Evolutionary conservation across 2,329 filamentous ascomycete genomes (phyloP).

Genomic region (Graphilbum ipis-grandicollis): DNA sequence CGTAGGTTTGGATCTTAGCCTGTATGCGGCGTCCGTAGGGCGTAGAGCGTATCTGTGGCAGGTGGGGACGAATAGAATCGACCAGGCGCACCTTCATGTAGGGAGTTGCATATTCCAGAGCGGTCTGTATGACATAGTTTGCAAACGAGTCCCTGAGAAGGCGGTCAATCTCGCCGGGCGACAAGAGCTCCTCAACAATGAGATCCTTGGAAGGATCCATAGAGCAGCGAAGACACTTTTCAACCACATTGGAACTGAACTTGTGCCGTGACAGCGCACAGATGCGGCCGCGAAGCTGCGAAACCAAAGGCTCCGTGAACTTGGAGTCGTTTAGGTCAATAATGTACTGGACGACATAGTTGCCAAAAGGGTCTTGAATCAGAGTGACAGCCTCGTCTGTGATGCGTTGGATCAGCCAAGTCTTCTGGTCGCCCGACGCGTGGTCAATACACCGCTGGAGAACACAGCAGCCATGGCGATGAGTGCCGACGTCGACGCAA

Average conservation of each 20-base stretch:
- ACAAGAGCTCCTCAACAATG: slow-evolving; percentile 69
- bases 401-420: slow-evolving; percentile 71
- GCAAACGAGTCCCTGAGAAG: slow-evolving; percentile 84
- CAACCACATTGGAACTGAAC: slow-evolving; percentile 97
- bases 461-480: slow-evolving; percentile 94
- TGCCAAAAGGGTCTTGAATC: slow-evolving; percentile 93
- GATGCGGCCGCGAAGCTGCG: slow-evolving; percentile 59
- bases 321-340: slow-evolving; percentile 75
- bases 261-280: slow-evolving; percentile 76
- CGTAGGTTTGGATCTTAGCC: slow-evolving; percentile 60
- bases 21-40: slow-evolving; percentile 89
- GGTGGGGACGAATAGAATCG: slow-evolving; percentile 68
- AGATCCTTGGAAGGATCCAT: slow-evolving; percentile 56
- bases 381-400: slow-evolving; percentile 75
- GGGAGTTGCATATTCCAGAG: slow-evolving; percentile 66
- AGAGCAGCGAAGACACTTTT: slow-evolving; percentile 84
- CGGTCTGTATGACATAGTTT: slow-evolving; percentile 97
- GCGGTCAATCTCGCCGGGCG: slow-evolving; percentile 62
- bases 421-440: slow-evolving; percentile 76
- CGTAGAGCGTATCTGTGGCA: slow-evolving; percentile 73
- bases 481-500: slow-evolving; percentile 83
- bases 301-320: slow-evolving; percentile 80
- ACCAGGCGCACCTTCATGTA: slow-evolving; percentile 59
- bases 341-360: slow-evolving; percentile 98
- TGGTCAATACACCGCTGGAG: slow-evolving; percentile 97